Conservation (phyloP, 2,329 filamentous ascomycete species). For the Verticillium dahliae region DNA sequence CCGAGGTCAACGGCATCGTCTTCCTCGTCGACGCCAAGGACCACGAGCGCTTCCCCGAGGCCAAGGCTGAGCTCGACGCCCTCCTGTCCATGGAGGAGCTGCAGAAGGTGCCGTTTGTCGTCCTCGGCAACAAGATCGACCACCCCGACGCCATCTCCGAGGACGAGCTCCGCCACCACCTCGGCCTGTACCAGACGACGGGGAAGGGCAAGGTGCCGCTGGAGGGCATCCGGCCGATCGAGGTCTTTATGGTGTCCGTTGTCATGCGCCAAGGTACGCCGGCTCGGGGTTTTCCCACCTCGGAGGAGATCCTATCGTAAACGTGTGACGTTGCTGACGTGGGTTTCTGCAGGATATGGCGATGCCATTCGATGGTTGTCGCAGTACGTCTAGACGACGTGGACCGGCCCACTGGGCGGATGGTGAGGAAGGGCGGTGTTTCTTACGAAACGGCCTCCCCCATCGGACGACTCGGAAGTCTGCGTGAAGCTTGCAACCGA, state of each 20-base stretch:
- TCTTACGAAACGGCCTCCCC: neutral
- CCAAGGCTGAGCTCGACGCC: slow-evolving; percentile 94
- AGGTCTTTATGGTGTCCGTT: slow-evolving; percentile 98
- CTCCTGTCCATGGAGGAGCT: slow-evolving; percentile 96
- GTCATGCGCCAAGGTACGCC: slow-evolving; percentile 86
- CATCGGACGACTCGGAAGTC: slow-evolving; percentile 1
- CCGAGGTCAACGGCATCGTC: slow-evolving; percentile 91
- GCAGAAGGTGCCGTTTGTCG: slow-evolving; percentile 87
- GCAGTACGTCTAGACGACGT: slow-evolving; percentile 68
- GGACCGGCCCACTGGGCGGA: slow-evolving; percentile 3
- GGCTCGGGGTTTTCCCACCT: neutral
- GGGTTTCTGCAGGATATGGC: slow-evolving; percentile 57
- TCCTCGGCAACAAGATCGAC: slow-evolving; percentile 99
- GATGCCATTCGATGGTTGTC: slow-evolving; percentile 89
- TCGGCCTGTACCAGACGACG: slow-evolving; percentile 93
- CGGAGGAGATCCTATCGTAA: neutral
- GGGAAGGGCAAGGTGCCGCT: slow-evolving; percentile 91
- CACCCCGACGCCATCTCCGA: slow-evolving; percentile 93
- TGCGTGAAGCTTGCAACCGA: slow-evolving; percentile 4
- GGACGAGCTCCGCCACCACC: slow-evolving; percentile 85
- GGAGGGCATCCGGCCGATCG: slow-evolving; percentile 88
- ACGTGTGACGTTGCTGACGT: slow-evolving; percentile 9
- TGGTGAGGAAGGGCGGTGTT: slow-evolving; percentile 3
- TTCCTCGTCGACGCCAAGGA: slow-evolving; percentile 98
- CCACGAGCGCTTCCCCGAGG: slow-evolving; percentile 86